Evolutionary conservation across 495 filamentous ascomycete species (phyloP), one percentile per base, ranked within the genome.

Genomic region (Parachaetomium inaequale): DNA sequence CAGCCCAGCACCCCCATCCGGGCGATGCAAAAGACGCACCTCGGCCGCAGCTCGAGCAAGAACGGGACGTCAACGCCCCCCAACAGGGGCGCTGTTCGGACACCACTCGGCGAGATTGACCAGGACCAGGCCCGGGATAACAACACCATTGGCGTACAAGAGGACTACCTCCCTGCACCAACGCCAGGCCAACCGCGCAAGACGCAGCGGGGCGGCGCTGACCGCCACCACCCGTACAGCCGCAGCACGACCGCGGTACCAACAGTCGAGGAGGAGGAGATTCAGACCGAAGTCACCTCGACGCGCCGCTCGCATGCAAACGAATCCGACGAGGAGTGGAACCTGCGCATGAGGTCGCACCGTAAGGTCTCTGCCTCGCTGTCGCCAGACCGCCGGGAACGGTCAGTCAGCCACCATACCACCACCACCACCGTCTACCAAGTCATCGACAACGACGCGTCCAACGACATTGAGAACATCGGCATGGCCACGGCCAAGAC

Each of bases 171-270:
- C 7, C 94, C 94, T 3, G 94, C 93, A 0, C 94, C 94, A 11
- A 99, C 95, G 7, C 94, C 94, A 0, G 94, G 94, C 17, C 94
- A 99, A 70, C 94, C 94, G 46, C 84, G 94, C 43, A 99, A 99
- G 79, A 88, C 86, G 0, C 87, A 87, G 67, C 77, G 79, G 12
- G 58, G 36, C 15, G 67, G 36, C 7, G 49, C 56, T 11, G 80
- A 81, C 52, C 79, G 80, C 26, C 80, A 83, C 58, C 81, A 85
- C 60, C 80, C 79, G 7, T 85, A 85, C 62, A 68, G 68, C 52
- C 80, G 81, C 23, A 73, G 66, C 57, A 67, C 68, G 2, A 68
- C 36, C 43, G 58, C 65, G n/a, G 65, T 70, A n/a, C 71, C 75
- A 12, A 74, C 75, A 1, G 76, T 78, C 19, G 80, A 82, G 58